Conservation (phyloP, 352 stramenopile species). For the Aphanomyces astaci region DNA sequence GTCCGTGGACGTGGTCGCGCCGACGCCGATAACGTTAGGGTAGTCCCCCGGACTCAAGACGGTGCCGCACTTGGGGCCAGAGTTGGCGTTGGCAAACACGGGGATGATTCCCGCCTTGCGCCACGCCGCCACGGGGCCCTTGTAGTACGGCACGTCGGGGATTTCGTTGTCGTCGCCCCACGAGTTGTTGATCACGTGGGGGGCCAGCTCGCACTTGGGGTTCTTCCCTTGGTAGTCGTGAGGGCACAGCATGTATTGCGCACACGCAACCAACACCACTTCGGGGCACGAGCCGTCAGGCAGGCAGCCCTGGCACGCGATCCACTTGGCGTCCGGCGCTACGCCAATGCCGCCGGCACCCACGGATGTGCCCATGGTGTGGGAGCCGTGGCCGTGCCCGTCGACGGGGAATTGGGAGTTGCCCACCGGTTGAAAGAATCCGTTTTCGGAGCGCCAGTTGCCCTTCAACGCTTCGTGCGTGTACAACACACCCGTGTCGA, state of each 20-base stretch:
- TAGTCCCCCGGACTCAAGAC: constrained; percentile 35
- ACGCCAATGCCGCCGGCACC: constrained; percentile 34
- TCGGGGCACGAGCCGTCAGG: constrained; percentile 9
- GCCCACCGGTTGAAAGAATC: constrained; percentile 37
- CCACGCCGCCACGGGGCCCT: constrained; percentile 40
- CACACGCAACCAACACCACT: constrained; percentile 33
- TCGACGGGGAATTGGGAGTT: constrained; percentile 35
- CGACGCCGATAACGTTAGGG: constrained; percentile 37
- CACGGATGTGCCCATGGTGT: constrained; percentile 40
- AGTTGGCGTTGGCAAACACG: no score
- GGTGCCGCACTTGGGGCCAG: constrained; percentile 37
- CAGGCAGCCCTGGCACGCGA: constrained; percentile 41
- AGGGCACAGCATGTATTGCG: constrained; percentile 52
- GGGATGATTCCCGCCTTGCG: constrained; percentile 44
- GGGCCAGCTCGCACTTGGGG: constrained; percentile 38
- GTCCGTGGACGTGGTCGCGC: constrained; percentile 36
- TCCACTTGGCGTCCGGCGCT: constrained; percentile 40
- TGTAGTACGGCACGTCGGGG: constrained; percentile 29
- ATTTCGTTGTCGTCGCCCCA: constrained; percentile 27
- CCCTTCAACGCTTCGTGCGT: constrained; percentile 19
- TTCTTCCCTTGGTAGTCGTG: constrained; percentile 45
- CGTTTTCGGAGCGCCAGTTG: constrained; percentile 33
- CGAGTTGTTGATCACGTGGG: constrained; percentile 59
- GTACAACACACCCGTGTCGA: constrained; percentile 14
- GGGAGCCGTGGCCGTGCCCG: constrained; percentile 39